These are phyloP conservation scores for Thielaviopsis euricoi DNA, from an alignment of 2,329 filamentous ascomycete species.

Conservation along the genomic window DNA sequence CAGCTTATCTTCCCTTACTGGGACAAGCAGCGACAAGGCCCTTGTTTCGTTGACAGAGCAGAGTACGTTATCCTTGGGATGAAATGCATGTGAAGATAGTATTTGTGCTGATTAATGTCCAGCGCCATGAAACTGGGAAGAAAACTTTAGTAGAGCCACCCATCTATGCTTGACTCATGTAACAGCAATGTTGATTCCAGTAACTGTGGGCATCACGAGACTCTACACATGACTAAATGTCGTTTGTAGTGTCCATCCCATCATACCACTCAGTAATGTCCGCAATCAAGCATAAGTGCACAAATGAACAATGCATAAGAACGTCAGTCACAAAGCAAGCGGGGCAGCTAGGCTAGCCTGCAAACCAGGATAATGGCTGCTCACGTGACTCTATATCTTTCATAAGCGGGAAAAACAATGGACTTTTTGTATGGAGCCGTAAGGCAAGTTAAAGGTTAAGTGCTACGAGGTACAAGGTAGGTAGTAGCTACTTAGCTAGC, in stretches of 20 bases:
- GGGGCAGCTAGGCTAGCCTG: not conserved
- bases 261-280: not conserved
- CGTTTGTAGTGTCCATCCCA: not conserved
- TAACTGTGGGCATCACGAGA: not conserved
- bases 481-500: no score
- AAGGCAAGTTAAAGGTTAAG: no score
- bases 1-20: no score
- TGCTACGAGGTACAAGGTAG: no score
- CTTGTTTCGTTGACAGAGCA: no score
- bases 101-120: not conserved
- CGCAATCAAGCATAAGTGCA: not conserved
- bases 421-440: no score
- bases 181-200: not conserved
- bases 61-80: no score
- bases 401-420: no score
- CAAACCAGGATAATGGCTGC: not conserved
- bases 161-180: not conserved
- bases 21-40: no score
- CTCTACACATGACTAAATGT: not conserved
- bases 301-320: not conserved
- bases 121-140: no score
- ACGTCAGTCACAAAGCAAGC: not conserved
- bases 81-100: no score
- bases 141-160: not conserved
- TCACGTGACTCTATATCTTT: not conserved